phyloP scores from a whole-genome alignment of 1,284 basidiomycete species.

The Agaricales sp. region DNA sequence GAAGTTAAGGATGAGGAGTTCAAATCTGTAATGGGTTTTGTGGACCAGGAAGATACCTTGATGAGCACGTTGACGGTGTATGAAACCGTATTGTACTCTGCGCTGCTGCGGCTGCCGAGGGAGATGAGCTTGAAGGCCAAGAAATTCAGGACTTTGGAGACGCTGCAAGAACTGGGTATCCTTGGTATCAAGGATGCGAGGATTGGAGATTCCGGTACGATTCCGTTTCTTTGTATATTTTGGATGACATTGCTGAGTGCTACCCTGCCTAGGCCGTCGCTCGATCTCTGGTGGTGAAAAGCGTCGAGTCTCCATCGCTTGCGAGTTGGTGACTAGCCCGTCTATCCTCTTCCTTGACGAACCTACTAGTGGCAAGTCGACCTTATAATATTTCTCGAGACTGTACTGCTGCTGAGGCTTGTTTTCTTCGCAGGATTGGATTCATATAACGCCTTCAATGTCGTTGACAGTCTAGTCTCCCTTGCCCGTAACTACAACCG shows the following conservation, averaged over 20 bases:
- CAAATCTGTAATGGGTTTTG: conserved; percentile 83
- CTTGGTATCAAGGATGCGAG: conserved; percentile 83
- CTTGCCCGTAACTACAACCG: conserved; percentile 86
- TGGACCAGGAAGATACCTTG: conserved; percentile 96
- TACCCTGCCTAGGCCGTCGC: conserved; percentile 41
- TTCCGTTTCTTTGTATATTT: conserved; percentile 15
- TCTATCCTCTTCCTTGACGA: conserved; percentile 95
- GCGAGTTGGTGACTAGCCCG: conserved; percentile 93
- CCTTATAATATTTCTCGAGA: background rate
- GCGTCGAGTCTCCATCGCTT: conserved; percentile 93
- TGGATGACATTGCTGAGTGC: background rate
- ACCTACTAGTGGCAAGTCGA: conserved; percentile 76
- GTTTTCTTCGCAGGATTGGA: conserved; percentile 57
- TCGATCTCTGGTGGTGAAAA: conserved; percentile 96
- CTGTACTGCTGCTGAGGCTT: background rate
- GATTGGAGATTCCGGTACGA: conserved; percentile 73
- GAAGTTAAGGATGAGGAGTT: conserved; percentile 69
- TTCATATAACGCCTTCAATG: conserved; percentile 92
- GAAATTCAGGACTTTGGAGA: conserved; percentile 89
- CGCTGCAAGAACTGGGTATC: conserved; percentile 93
- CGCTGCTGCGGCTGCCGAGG: conserved; percentile 79
- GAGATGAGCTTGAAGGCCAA: conserved; percentile 95
- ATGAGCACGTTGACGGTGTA: conserved; percentile 97
- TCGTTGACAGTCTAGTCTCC: conserved; percentile 81
- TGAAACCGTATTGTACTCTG: conserved; percentile 93